A percentile compares a stretch with the other conserved stretches of the same genome.
Evolutionary conservation across 1,139 yeast species (phyloP).

Genomic region (Magnusiomyces sp.): DNA sequence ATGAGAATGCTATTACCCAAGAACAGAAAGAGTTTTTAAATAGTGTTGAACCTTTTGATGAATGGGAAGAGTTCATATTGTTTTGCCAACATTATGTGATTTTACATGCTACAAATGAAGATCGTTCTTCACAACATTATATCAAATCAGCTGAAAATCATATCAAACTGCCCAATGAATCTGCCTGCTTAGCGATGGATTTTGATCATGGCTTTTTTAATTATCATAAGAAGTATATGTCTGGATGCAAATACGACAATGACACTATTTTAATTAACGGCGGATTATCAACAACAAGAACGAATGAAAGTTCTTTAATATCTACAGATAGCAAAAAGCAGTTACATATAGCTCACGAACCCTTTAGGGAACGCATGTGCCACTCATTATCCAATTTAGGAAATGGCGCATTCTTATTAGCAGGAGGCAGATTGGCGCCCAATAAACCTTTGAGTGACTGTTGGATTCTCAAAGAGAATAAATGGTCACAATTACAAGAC

Average conservation of each 20-base stretch:
- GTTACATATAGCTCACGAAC: slow-evolving; percentile 11
- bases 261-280: slow-evolving; percentile 11
- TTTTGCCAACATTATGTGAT: slow-evolving; percentile 72
- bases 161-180: slow-evolving; percentile 2
- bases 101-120: slow-evolving; percentile 42
- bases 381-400: slow-evolving; percentile 42
- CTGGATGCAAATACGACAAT: slow-evolving; percentile 31
- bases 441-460: slow-evolving; percentile 37
- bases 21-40: slow-evolving; percentile 40
- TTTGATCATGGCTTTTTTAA: neutral
- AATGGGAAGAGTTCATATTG: slow-evolving; percentile 71
- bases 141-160: slow-evolving; percentile 9
- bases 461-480: slow-evolving; percentile 29
- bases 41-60: slow-evolving; percentile 63
- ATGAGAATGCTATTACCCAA: slow-evolving; percentile 41
- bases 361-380: slow-evolving; percentile 41
- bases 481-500: slow-evolving; percentile 35
- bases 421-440: slow-evolving; percentile 69
- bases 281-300: neutral
- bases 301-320: slow-evolving; percentile 1
- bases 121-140: slow-evolving; percentile 5
- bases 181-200: neutral
- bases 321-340: slow-evolving; percentile 9
- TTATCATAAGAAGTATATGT: slow-evolving; percentile 44
- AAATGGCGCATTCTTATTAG: slow-evolving; percentile 33